These are phyloP conservation scores for Clitopilus hobsonii DNA, from an alignment of 768 basidiomycete genomes.

Conservation along the genomic window DNA sequence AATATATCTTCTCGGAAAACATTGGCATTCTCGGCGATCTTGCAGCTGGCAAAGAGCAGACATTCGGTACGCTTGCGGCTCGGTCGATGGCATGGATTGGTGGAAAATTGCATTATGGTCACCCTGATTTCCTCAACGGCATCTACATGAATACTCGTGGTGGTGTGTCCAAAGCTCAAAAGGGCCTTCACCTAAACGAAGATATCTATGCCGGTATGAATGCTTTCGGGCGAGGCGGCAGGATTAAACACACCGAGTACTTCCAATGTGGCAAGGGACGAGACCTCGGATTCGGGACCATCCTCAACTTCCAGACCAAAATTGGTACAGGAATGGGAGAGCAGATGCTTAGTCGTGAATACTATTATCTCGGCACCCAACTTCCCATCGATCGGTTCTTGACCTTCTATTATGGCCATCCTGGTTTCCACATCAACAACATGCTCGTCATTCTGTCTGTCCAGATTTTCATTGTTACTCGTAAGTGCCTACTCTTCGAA, in stretches of 20 bases:
- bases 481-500: conserved; percentile 39
- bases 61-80: conserved; percentile 97
- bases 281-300: conserved; percentile 98
- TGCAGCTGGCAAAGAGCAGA: conserved; percentile 98
- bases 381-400: conserved; percentile 97
- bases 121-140: conserved; percentile 98
- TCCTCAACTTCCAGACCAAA: conserved; percentile 99
- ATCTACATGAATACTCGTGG: conserved; percentile 98
- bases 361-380: conserved; percentile 98
- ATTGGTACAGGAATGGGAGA: conserved; percentile 99
- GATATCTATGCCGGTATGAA: conserved; percentile 99
- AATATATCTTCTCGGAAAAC: conserved; percentile 99
- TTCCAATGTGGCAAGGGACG: conserved; percentile 99
- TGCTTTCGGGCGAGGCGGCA: conserved; percentile 92
- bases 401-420: conserved; percentile 99
- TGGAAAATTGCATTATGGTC: conserved; percentile 97
- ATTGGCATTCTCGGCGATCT: conserved; percentile 98
- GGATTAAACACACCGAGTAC: conserved; percentile 99
- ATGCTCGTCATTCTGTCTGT: conserved; percentile 98
- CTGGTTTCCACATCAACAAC: conserved; percentile 99
- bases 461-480: conserved; percentile 89
- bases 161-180: conserved; percentile 98
- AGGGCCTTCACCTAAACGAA: conserved; percentile 98
- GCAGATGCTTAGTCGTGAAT: conserved; percentile 98
- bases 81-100: conserved; percentile 96